Base-by-base conservation (phyloP, 2,329 filamentous ascomycete genomes). In the Tolypocladium paradoxum region DNA sequence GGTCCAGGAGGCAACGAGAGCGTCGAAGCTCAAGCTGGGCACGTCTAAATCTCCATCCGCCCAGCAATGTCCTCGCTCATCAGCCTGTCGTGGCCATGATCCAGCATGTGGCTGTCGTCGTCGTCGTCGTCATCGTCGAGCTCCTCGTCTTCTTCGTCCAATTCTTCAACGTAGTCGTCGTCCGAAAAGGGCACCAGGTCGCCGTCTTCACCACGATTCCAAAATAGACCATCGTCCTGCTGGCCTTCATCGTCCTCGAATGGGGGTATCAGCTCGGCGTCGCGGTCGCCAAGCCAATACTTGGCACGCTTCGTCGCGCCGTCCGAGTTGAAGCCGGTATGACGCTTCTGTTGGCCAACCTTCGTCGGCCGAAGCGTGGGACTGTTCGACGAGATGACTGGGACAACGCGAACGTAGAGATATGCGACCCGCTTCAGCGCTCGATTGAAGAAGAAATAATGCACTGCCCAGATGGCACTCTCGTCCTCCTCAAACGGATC, bases 371-470 rank as follows among this genome's bases (percentile, higher is more conserved):
- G 64, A 49, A 76, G 62, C 27, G 69, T 70, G 47, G 78, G 86
- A 56, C 77, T 84, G 66, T 77, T 83, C 3, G 77, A 77, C 58
- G 76, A 87, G 64, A 87, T 84, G 60, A 86, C 85, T 54, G 82
- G 92, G 47, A 96, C 82, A n/a, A 89, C 91, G 56, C 92, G 86
- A 47, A 96, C 81, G 64, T 96, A 95, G 47, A 99, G 74, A 67
- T 99, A 99, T 56, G 90, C 91, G 20, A 99, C 92, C 43, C 93
- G 84, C 74, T 97, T 97, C 65, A 86, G 80, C 29, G 84, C 77
- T 64, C 92, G 92, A 76, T 95, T 96, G 79, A 96, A 97, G 70
- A 97, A 95, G 75, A 99, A 96, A 70, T 95, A 96, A 68, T 97
- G 91, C 57, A 91, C 78, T 49, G 88, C 90, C 92, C 92, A 99